phyloP scores from a whole-genome alignment of 2,329 filamentous ascomycete species.

The Chrysoporthe austroafricana region DNA sequence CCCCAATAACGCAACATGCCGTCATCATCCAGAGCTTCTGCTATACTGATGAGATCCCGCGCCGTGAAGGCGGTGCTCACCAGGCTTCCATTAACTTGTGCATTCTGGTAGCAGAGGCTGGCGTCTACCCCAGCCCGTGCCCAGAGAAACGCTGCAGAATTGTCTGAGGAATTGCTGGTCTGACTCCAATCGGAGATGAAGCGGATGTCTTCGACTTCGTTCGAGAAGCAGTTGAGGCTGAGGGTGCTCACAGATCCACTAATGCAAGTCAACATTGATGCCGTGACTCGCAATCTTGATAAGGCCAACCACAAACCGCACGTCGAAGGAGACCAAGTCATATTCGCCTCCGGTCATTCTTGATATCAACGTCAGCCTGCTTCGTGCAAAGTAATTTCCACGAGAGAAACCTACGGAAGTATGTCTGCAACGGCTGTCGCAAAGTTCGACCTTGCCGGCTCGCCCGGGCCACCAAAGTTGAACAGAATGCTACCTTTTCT shows the following conservation, averaged over 20 bases:
- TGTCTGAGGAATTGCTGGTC: constrained; percentile 28
- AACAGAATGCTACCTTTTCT: constrained; percentile 38
- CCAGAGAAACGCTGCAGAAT: constrained; percentile 33
- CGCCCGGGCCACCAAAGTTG: constrained; percentile 38
- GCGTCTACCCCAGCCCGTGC: constrained; percentile 30
- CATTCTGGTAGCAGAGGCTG: constrained; percentile 30
- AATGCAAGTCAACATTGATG: not conserved
- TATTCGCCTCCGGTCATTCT: not conserved
- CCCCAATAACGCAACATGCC: constrained; percentile 47
- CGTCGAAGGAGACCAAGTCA: not conserved
- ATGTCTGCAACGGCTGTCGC: not conserved
- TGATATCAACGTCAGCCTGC: not conserved
- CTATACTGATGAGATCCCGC: constrained; percentile 49
- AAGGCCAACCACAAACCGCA: not conserved
- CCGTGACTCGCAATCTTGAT: not conserved
- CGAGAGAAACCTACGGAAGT: not conserved
- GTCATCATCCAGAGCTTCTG: constrained; percentile 48
- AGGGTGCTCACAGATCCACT: not conserved
- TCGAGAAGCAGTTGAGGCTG: not conserved
- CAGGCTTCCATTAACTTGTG: constrained; percentile 39
- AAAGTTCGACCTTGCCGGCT: constrained; percentile 6
- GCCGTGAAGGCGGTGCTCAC: constrained; percentile 49
- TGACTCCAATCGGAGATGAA: not conserved
- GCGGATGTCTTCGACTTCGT: constrained; percentile 24
- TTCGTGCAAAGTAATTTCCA: not conserved